phyloP scores from a whole-genome alignment of 2,329 filamentous ascomycete species.

The Celoporthe dispersa region DNA sequence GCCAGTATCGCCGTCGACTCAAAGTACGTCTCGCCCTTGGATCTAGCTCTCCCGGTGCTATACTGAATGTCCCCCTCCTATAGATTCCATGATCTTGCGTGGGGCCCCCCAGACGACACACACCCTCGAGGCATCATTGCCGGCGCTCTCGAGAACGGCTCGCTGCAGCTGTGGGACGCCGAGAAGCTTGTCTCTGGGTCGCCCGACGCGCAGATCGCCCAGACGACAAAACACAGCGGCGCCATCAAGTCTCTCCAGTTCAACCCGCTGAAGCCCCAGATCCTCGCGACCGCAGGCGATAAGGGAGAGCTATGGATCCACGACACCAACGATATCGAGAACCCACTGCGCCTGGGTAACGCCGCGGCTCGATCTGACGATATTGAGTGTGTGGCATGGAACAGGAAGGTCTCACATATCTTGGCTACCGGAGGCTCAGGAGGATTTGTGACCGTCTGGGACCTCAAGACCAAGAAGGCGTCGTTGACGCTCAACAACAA shows the following conservation, averaged over 20 bases:
- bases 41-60: background rate
- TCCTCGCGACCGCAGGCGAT: conserved; percentile 88
- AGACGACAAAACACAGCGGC: conserved; percentile 87
- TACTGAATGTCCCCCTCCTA: conserved; percentile 25
- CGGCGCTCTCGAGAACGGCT: conserved; percentile 91
- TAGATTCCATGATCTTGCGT: conserved; percentile 97
- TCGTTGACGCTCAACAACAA: conserved; percentile 95
- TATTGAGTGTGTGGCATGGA: conserved; percentile 97
- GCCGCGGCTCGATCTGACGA: conserved; percentile 89
- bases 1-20: conserved; percentile 86
- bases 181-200: conserved; percentile 64
- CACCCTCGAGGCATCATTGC: conserved; percentile 88
- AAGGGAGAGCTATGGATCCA: conserved; percentile 97
- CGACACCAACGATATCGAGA: conserved; percentile 87
- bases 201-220: conserved; percentile 79
- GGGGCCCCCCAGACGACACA: conserved; percentile 81
- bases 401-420: conserved; percentile 96
- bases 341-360: conserved; percentile 87
- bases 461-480: conserved; percentile 96
- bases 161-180: conserved; percentile 92
- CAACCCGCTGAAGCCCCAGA: conserved; percentile 89
- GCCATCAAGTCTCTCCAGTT: conserved; percentile 95
- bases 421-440: conserved; percentile 90
- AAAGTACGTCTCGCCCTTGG: conserved; percentile 62
- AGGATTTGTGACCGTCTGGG: conserved; percentile 97